These are phyloP conservation scores for Colletotrichum karsti DNA, from an alignment of 2,329 filamentous ascomycete species.

Conservation along the genomic window DNA sequence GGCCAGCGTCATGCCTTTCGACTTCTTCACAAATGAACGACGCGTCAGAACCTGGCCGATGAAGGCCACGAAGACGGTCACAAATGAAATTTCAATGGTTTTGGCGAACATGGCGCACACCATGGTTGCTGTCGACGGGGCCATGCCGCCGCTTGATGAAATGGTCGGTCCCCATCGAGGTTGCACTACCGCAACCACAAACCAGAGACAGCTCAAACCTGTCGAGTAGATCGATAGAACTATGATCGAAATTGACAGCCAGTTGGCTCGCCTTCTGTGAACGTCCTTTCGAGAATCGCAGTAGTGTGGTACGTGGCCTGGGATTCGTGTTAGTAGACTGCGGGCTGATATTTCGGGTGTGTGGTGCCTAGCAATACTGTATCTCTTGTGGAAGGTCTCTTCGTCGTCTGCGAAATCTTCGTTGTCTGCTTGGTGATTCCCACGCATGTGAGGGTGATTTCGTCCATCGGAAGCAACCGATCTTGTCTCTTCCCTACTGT, in stretches of 20 bases:
- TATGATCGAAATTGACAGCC: constrained; percentile 58
- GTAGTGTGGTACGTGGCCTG: constrained; percentile 39
- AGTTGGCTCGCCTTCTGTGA: constrained; percentile 44
- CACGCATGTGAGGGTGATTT: background rate
- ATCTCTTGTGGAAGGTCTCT: constrained; percentile 39
- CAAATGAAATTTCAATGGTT: constrained; percentile 80
- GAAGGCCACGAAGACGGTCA: constrained; percentile 79
- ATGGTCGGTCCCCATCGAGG: constrained; percentile 70
- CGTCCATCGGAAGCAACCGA: background rate
- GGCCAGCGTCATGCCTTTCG: constrained; percentile 74
- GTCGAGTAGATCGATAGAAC: constrained; percentile 69
- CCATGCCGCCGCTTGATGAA: constrained; percentile 59
- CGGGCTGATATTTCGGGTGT: background rate
- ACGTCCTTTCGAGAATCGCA: constrained; percentile 43
- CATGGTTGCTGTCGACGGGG: constrained; percentile 71
- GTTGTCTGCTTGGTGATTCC: background rate
- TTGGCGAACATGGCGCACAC: constrained; percentile 78
- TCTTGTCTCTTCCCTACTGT: background rate
- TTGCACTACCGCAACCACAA: constrained; percentile 67
- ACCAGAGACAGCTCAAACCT: constrained; percentile 70
- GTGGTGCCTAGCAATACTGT: constrained; percentile 32
- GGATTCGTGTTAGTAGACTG: background rate
- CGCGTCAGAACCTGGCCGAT: constrained; percentile 80
- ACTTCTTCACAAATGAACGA: constrained; percentile 67
- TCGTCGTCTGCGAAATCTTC: constrained; percentile 34